Conservation (phyloP, 2,329 filamentous ascomycete species). For the Trichophyton rubrum region DNA sequence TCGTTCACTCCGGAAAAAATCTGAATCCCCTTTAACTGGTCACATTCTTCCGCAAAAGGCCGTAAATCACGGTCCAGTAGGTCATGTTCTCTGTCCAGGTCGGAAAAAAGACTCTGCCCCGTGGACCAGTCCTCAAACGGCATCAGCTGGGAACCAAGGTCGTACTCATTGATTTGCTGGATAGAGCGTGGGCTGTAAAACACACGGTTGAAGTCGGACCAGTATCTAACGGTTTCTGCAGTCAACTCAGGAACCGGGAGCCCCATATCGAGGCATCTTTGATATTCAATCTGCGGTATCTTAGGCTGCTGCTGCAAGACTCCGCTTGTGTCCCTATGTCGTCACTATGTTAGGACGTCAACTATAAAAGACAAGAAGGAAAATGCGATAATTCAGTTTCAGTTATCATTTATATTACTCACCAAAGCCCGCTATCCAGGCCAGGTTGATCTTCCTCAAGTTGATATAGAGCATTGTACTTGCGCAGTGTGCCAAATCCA, state of each 20-base stretch:
- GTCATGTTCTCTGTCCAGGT: slow-evolving; percentile 68
- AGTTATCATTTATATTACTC: slow-evolving; percentile 9
- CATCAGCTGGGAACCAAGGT: slow-evolving; percentile 64
- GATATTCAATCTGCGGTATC: slow-evolving; percentile 63
- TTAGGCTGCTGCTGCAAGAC: slow-evolving; percentile 55
- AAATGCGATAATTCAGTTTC: background rate
- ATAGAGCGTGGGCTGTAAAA: slow-evolving; percentile 84
- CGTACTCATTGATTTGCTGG: slow-evolving; percentile 76
- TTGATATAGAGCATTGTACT: slow-evolving; percentile 81
- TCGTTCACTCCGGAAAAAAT: slow-evolving; percentile 60
- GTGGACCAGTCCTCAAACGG: slow-evolving; percentile 67
- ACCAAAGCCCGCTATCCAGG: slow-evolving; percentile 34
- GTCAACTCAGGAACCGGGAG: slow-evolving; percentile 51
- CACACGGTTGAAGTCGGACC: slow-evolving; percentile 91
- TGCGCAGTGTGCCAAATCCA: slow-evolving; percentile 75
- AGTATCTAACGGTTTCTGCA: slow-evolving; percentile 68
- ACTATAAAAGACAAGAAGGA: background rate
- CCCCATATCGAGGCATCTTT: slow-evolving; percentile 64
- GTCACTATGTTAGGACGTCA: background rate
- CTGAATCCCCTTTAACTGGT: slow-evolving; percentile 81
- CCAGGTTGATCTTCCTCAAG: slow-evolving; percentile 25
- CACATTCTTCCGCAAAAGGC: slow-evolving; percentile 82
- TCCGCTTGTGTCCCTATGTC: slow-evolving; percentile 49
- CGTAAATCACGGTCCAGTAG: slow-evolving; percentile 81
- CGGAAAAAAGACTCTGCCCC: slow-evolving; percentile 62